Evolutionary conservation across 2,329 filamentous ascomycete species (phyloP).

Genomic region (Mariannaea elegans): DNA sequence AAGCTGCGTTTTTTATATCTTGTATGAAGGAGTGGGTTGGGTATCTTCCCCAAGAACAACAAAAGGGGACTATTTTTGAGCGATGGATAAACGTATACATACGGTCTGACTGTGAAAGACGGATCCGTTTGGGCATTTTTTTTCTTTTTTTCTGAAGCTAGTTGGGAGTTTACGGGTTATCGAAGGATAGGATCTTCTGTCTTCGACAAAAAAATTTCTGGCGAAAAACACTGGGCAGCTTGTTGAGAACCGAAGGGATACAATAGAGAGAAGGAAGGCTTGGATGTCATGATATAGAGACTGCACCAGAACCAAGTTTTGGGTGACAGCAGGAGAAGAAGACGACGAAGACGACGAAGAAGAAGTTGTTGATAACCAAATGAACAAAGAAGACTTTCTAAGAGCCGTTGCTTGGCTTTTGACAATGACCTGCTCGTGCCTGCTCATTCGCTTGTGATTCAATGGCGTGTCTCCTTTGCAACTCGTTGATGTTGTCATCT

Average conservation of each 20-base stretch:
- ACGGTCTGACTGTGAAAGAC: neutral
- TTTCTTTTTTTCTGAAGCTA: slow-evolving; percentile 14
- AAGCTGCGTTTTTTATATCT: neutral
- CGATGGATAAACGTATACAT: slow-evolving; percentile 5
- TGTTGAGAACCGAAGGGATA: neutral
- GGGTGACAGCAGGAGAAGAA: slow-evolving; percentile 4
- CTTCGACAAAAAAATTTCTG: slow-evolving; percentile 10
- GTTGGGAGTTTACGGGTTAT: slow-evolving; percentile 32
- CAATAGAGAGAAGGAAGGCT: slow-evolving; percentile 22
- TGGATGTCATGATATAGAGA: slow-evolving; percentile 21
- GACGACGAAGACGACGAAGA: slow-evolving; percentile 1
- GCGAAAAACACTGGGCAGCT: slow-evolving; percentile 18
- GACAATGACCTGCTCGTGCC: neutral
- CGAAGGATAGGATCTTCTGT: slow-evolving; percentile 9
- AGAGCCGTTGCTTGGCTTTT: slow-evolving; percentile 13
- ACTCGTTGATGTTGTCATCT: neutral
- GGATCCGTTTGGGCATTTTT: slow-evolving; percentile 8
- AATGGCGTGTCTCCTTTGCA: too few species aligned
- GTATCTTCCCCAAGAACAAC: neutral
- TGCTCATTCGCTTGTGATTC: too few species aligned
- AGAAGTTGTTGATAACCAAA: neutral
- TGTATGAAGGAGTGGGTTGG: slow-evolving; percentile 7
- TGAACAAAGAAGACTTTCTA: slow-evolving; percentile 6
- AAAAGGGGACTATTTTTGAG: neutral
- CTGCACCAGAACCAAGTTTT: neutral